Conservation (phyloP, 768 basidiomycete species). For the Suillus bovinus region DNA sequence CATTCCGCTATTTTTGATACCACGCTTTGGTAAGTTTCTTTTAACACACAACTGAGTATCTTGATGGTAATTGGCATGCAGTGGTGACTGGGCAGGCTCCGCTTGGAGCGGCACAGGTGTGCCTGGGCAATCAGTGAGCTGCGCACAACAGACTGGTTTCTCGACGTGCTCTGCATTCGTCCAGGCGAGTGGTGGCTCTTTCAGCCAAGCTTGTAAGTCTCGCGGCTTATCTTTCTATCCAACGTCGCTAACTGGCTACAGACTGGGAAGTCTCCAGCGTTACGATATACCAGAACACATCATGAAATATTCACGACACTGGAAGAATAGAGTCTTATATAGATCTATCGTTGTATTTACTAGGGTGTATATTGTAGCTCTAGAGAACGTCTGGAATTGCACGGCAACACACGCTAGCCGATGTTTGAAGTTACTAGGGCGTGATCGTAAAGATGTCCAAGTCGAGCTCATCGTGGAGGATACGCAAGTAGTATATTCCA, state of each 20-base stretch:
- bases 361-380: neutral
- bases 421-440: neutral
- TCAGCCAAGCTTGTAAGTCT: constrained; percentile 76
- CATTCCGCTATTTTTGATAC: constrained; percentile 85
- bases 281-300: constrained; percentile 61
- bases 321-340: neutral
- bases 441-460: neutral
- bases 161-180: constrained; percentile 82
- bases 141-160: constrained; percentile 80
- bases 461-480: neutral
- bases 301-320: constrained; percentile 7
- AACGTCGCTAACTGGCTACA: constrained; percentile 28
- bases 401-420: neutral
- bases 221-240: constrained; percentile 3
- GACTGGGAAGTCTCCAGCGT: constrained; percentile 85
- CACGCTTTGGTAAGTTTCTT: constrained; percentile 64
- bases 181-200: constrained; percentile 64
- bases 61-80: constrained; percentile 25
- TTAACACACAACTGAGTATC: constrained; percentile 1
- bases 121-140: constrained; percentile 86
- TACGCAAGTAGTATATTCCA: neutral
- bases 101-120: constrained; percentile 76
- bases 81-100: constrained; percentile 87
- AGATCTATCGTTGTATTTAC: constrained; percentile 1
- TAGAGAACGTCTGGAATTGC: neutral